Evolutionary conservation across 371 early-diverging fungal genomes (phyloP), one percentile per base, ranked within the genome.

Genomic region (Blakeslea trispora): DNA sequence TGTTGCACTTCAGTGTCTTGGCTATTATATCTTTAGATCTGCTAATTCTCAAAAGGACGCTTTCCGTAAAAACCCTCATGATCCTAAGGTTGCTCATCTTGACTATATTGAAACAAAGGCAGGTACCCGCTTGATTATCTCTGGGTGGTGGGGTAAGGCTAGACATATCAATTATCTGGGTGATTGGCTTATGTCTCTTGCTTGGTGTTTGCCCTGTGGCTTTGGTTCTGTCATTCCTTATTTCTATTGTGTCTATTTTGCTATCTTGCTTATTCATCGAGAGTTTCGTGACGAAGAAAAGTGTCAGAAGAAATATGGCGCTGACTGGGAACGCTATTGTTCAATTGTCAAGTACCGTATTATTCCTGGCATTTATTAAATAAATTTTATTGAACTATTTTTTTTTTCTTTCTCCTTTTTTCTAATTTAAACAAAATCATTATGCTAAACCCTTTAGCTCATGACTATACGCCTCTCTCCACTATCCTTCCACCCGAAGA

Each of bases 121-220:
- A 24, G 96, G 96, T 17, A 82, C 86, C 44, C 86, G 84, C 54
- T 77, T 97, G 53, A 71, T 97, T 32, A 84, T 86, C 31, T 81
- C 81, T 39, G 95, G 98, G 11, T 97, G 96, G 96, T 97, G 96
- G 92, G 96, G 95, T 5, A 75, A 79, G 22, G 88, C 95, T 9
- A 77, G 95, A 40, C 93, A 97, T 64, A 91, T 96, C 63, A 95
- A 97, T 71, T 97, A 97, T 75, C 71, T 91, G 44, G 94, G 90
- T 21, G 94, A 95, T 68, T 91, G 91, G 90, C 65, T 91, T 21
- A 91, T 95, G 92, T 83, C 89, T 7, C 65, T 92, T 41, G 75
- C 94, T 5, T 93, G 92, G 91, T 91, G 90, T 55, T 73, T 94
- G 21, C 86, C 90, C n/a, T 83, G 82, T 49, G 83, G 82, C 9